Evolutionary conservation across 345 rosid species (phyloP).

Genomic region (Cochlearia excelsa): DNA sequence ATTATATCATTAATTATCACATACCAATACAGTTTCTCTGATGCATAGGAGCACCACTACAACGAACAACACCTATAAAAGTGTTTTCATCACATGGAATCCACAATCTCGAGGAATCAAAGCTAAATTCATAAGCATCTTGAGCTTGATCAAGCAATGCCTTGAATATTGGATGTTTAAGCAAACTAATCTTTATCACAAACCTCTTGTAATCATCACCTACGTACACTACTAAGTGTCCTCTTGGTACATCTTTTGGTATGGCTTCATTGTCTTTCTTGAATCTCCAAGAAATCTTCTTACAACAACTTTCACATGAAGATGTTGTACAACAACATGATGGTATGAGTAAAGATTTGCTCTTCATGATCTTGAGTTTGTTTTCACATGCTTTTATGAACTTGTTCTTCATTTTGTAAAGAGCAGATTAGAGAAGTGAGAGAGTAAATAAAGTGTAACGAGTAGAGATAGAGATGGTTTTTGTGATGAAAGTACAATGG

Average conservation of each 20-base stretch:
- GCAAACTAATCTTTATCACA: slow-evolving; percentile 65
- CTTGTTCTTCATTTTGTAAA: slow-evolving; percentile 40
- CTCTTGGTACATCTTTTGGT: slow-evolving; percentile 84
- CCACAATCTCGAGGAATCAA: slow-evolving; percentile 58
- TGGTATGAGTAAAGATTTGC: slow-evolving; percentile 44
- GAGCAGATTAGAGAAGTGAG: not conserved
- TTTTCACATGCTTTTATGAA: slow-evolving; percentile 44
- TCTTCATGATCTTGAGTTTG: slow-evolving; percentile 53
- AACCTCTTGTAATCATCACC: slow-evolving; percentile 66
- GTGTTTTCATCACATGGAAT: slow-evolving; percentile 76
- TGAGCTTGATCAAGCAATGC: slow-evolving; percentile 75
- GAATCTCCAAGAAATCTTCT: slow-evolving; percentile 49
- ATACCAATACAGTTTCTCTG: slow-evolving; percentile 38
- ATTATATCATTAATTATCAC: not conserved
- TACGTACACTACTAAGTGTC: slow-evolving; percentile 77
- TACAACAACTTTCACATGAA: slow-evolving; percentile 46
- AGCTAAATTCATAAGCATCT: slow-evolving; percentile 60
- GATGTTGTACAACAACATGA: slow-evolving; percentile 44
- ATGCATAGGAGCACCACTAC: slow-evolving; percentile 46
- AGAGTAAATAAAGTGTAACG: not conserved
- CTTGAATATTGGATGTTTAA: slow-evolving; percentile 71
- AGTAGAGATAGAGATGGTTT: slow-evolving; percentile 17
- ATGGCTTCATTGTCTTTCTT: slow-evolving; percentile 42
- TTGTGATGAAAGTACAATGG: slow-evolving; percentile 29
- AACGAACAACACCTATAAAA: slow-evolving; percentile 68